A percentile compares a stretch with the other conserved stretches of the same genome.
These are phyloP conservation scores for Cryptosporidium tyzzeri DNA, from an alignment of 169 alveolate genomes.

Conservation along the genomic window DNA sequence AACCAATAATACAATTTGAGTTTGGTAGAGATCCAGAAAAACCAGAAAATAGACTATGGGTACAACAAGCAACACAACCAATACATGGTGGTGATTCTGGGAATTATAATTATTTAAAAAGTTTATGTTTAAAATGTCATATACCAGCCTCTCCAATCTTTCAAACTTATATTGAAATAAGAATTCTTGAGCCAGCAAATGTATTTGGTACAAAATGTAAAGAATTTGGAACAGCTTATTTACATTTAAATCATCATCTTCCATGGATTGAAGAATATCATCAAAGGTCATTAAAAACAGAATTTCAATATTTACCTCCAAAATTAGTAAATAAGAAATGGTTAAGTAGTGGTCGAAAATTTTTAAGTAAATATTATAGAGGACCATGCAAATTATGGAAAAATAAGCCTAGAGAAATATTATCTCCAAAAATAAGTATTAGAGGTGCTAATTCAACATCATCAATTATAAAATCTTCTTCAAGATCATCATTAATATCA, in stretches of 20 bases:
- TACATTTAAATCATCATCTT: conserved; percentile 70
- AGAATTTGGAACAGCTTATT: conserved; percentile 72
- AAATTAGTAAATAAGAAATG: conserved; percentile 40
- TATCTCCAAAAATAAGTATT: conserved; percentile 42
- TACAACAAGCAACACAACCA: conserved; percentile 73
- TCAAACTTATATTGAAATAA: conserved; percentile 67
- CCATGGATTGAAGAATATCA: conserved; percentile 76
- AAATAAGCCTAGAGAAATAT: conserved; percentile 23
- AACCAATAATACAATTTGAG: conserved; percentile 67
- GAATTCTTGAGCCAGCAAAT: conserved; percentile 58
- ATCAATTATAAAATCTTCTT: neutral
- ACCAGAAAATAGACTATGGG: conserved; percentile 75
- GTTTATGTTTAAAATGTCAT: conserved; percentile 68
- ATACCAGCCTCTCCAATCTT: conserved; percentile 73
- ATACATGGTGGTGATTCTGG: conserved; percentile 62
- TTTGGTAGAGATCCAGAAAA: conserved; percentile 75
- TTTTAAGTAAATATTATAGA: conserved; percentile 68
- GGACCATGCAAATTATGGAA: conserved; percentile 74
- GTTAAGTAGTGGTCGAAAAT: conserved; percentile 53
- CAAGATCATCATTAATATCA: conserved; percentile 55
- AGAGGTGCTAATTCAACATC: conserved; percentile 44
- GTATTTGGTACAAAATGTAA: conserved; percentile 70
- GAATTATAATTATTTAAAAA: conserved; percentile 47
- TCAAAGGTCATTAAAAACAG: conserved; percentile 59
- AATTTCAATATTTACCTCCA: conserved; percentile 73